Percentiles rank a stretch among this genome's conserved stretches.
Evolutionary conservation across 805 yeast genomes (phyloP).

Genomic region (Zygosaccharomyces kombuchaensis): DNA sequence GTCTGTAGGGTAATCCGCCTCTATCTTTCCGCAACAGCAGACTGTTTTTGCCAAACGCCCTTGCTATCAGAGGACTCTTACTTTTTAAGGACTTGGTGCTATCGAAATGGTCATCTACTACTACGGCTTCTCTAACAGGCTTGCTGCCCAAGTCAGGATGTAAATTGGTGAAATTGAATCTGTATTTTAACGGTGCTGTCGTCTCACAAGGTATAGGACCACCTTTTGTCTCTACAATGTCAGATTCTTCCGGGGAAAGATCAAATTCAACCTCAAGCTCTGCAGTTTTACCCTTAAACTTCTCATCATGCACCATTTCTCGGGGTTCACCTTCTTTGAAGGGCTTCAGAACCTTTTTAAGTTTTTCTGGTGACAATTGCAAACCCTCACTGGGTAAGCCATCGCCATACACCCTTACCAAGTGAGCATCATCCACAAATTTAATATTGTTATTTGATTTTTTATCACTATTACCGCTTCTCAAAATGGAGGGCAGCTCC

Average conservation of each 20-base stretch:
- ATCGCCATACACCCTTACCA: slow-evolving; percentile 33
- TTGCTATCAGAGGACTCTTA: slow-evolving; percentile 27
- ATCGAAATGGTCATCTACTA: slow-evolving; percentile 12
- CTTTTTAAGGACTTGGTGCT: slow-evolving; percentile 6
- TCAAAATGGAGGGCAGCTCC: slow-evolving; percentile 23
- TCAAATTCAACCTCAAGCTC: slow-evolving; percentile 18
- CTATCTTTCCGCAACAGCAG: slow-evolving; percentile 32
- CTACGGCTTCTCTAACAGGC: slow-evolving; percentile 30
- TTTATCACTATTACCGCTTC: slow-evolving; percentile 12
- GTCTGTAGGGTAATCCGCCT: slow-evolving; percentile 36
- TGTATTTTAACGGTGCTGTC: slow-evolving; percentile 21
- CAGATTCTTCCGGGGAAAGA: slow-evolving; percentile 20
- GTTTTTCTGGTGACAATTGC: slow-evolving; percentile 26
- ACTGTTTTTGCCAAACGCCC: slow-evolving; percentile 34
- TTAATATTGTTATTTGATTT: slow-evolving; percentile 18
- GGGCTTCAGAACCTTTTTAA: slow-evolving; percentile 32
- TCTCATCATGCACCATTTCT: slow-evolving; percentile 24
- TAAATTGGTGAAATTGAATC: slow-evolving; percentile 26
- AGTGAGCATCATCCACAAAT: slow-evolving; percentile 26
- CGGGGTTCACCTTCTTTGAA: slow-evolving; percentile 35
- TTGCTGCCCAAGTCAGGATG: slow-evolving; percentile 25
- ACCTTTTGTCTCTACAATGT: slow-evolving; percentile 28
- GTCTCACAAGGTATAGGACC: slow-evolving; percentile 31
- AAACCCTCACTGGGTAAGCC: slow-evolving; percentile 31
- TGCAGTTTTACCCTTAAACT: slow-evolving; percentile 17